Percentiles rank a stretch among this genome's conserved stretches.
These are phyloP conservation scores for Beauveria rudraprayagi DNA, from an alignment of 2,329 filamentous ascomycete genomes.

Conservation along the genomic window DNA sequence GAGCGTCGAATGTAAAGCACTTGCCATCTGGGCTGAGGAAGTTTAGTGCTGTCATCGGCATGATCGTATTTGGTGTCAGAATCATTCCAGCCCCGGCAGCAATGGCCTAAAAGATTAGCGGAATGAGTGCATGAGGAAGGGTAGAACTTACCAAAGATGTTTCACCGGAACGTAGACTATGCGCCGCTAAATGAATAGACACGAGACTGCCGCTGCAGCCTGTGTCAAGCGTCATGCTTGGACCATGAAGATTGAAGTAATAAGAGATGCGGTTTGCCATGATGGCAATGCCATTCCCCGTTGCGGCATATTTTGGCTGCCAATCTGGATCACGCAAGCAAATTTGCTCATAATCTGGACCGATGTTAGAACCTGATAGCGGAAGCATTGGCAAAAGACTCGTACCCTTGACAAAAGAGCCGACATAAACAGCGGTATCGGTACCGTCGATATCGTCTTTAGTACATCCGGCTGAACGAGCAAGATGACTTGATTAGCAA, in stretches of 20 bases:
- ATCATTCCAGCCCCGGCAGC: conserved; percentile 45
- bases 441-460: conserved; percentile 35
- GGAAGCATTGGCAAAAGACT: not conserved
- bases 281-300: conserved; percentile 44
- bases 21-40: conserved; percentile 45
- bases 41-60: conserved; percentile 47
- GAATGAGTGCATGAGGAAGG: not conserved
- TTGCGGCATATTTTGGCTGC: conserved; percentile 43
- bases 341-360: conserved; percentile 40
- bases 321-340: conserved; percentile 42
- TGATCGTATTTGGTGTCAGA: conserved; percentile 46
- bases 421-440: conserved; percentile 41
- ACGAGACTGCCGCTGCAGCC: conserved; percentile 50
- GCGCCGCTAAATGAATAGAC: conserved; percentile 44
- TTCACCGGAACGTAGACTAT: conserved; percentile 39
- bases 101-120: conserved; percentile 28
- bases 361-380: not conserved
- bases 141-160: conserved; percentile 27
- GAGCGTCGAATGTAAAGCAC: conserved; percentile 47
- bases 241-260: conserved; percentile 45
- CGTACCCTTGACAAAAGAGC: conserved; percentile 42
- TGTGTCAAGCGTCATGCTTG: conserved; percentile 51
- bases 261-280: conserved; percentile 50
- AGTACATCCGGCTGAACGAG: conserved; percentile 32
- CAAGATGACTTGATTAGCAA: not conserved